Evolutionary conservation across 2,329 filamentous ascomycete species (phyloP), one percentile per base, ranked within the genome.

Genomic region (Diaporthe nobilis): DNA sequence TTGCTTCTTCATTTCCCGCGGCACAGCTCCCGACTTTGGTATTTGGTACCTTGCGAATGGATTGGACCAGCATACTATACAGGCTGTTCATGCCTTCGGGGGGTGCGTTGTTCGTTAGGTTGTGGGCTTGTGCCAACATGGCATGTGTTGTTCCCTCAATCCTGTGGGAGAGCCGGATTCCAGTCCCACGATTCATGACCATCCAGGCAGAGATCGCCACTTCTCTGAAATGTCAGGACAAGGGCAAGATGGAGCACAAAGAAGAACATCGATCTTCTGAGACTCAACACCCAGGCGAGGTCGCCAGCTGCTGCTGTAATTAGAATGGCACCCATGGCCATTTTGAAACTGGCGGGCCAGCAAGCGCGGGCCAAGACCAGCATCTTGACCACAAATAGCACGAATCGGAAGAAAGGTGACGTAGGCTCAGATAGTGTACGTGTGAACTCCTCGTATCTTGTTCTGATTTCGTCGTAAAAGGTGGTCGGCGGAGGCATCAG

Each of bases 221-320:
- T 63, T 25, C 57, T 39, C 20, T 34, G 73, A n/a, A 77, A 67
- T 15, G 72, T 37, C 25, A 71, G 28, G 5, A 75, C 37, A 34
- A 77, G 60, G 28, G 51, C 20, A 12, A 75, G 8, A 37, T 77
- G 76, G 39, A 75, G 61, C 49, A 77, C 10, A 4, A 77, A 55
- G 17, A 77, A 60, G 17, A 71, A 17, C 2, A 58, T 12, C 5
- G 73, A 73, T 44, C 68, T 71, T 39, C 70, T 73, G 53, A 77
- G 49, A 37, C 75, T 71, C 42, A 73, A 44, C 20, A 31, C 61
- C 76, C 76, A 77, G 31, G 76, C 49, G n/a, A 92, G 82, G 74
- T 96, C 94, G 17, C 95, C 79, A 1, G 90, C 91, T 12, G 94
- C 95, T 10, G 96, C 82, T 4, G 89, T 84, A 6, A 97, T 85